Evolutionary conservation across 192 early-diverging fungal genomes (phyloP).

Genomic region (Glomus cerebriforme): DNA sequence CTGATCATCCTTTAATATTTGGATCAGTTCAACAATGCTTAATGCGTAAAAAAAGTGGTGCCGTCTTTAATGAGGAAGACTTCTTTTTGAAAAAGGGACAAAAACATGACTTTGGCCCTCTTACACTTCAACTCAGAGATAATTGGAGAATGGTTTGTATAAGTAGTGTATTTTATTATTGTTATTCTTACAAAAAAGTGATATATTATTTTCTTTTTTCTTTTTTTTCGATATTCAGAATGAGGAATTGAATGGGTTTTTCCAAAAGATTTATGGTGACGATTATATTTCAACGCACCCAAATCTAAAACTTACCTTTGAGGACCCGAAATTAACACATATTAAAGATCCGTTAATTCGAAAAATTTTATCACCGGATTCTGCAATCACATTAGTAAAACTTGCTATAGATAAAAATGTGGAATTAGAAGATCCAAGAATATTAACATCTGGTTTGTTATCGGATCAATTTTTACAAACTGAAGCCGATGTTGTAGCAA

Average conservation of each 20-base stretch:
- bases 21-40: constrained; percentile 56
- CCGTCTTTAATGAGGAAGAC: constrained; percentile 23
- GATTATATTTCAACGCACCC: constrained; percentile 38
- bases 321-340: constrained; percentile 1
- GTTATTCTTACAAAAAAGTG: no score
- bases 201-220: background rate
- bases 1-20: constrained; percentile 41
- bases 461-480: constrained; percentile 29
- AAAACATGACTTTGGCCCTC: constrained; percentile 47
- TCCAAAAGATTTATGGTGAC: constrained; percentile 51
- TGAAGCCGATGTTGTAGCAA: constrained; percentile 43
- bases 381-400: constrained; percentile 43
- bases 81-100: constrained; percentile 37
- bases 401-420: constrained; percentile 31
- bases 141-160: constrained; percentile 55
- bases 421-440: background rate
- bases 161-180: background rate
- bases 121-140: constrained; percentile 52
- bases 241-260: constrained; percentile 49
- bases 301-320: background rate
- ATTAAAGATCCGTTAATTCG: constrained; percentile 35
- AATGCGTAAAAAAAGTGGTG: constrained; percentile 41
- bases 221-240: constrained; percentile 39
- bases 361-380: constrained; percentile 37
- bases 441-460: background rate